Conservation (phyloP, 192 early-diverging fungal genomes). For the Coemansia sp. region DNA sequence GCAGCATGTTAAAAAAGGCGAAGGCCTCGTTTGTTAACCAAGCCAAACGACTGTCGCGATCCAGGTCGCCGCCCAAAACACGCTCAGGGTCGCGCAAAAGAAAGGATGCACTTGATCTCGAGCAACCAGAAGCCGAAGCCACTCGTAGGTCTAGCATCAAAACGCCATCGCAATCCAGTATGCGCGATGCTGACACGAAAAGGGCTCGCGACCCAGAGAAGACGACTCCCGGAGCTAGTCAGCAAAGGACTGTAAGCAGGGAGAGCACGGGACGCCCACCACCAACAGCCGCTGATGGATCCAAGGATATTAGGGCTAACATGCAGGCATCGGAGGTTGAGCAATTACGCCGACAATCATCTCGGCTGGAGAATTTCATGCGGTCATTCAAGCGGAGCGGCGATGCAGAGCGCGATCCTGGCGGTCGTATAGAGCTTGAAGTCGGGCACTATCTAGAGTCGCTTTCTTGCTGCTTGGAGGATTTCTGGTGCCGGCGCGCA, state of each 20-base stretch:
- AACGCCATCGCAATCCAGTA: background rate
- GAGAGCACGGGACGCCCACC: background rate
- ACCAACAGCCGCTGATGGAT: background rate
- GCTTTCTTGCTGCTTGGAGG: constrained; percentile 47
- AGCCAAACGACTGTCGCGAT: background rate
- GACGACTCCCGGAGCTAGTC: background rate
- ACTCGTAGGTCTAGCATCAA: background rate
- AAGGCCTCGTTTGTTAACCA: background rate
- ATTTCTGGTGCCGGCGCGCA: constrained; percentile 41
- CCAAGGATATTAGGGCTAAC: background rate
- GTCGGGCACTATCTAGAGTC: constrained; percentile 47
- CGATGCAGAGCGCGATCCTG: constrained; percentile 32
- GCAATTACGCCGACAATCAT: constrained; percentile 26
- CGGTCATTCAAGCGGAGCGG: constrained; percentile 45
- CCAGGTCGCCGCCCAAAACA: constrained; percentile 6
- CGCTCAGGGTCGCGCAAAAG: background rate
- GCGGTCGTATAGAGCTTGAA: constrained; percentile 32
- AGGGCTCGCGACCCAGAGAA: background rate
- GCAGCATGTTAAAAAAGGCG: background rate
- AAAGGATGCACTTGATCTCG: background rate
- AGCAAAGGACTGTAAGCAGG: background rate
- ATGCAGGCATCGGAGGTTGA: constrained; percentile 25
- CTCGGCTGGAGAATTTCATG: constrained; percentile 29
- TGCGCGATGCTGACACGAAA: background rate
- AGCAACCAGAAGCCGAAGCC: background rate